A percentile compares a stretch with the other conserved stretches of the same genome.
phyloP scores from a whole-genome alignment of 805 yeast genomes.

The Scheffersomyces lignosus region DNA sequence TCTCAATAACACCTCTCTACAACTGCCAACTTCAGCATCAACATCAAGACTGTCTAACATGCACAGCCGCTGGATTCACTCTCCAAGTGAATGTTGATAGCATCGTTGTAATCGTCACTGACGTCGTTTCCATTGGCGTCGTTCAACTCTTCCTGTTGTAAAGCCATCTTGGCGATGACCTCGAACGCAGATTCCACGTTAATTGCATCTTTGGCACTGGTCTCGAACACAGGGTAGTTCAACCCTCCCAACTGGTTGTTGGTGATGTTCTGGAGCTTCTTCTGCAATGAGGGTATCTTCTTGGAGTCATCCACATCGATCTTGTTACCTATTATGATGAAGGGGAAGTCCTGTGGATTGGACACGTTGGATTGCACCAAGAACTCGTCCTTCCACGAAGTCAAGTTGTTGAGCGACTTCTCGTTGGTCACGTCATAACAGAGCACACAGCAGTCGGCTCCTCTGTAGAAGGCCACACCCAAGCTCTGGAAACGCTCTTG shows the following conservation, averaged over 20 bases:
- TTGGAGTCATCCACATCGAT: slow-evolving; percentile 91
- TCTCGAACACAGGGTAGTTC: slow-evolving; percentile 81
- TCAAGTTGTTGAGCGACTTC: slow-evolving; percentile 85
- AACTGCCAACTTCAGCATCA: no score
- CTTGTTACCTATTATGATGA: slow-evolving; percentile 92
- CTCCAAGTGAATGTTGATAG: slow-evolving; percentile 91
- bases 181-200: slow-evolving; percentile 96
- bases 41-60: no score
- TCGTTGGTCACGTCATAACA: slow-evolving; percentile 95
- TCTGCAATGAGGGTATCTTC: slow-evolving; percentile 61
- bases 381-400: slow-evolving; percentile 94
- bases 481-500: slow-evolving; percentile 96
- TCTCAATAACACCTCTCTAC: no score
- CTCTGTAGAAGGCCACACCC: slow-evolving; percentile 96
- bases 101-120: slow-evolving; percentile 89
- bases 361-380: slow-evolving; percentile 88
- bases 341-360: slow-evolving; percentile 94
- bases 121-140: slow-evolving; percentile 64
- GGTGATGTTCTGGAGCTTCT: slow-evolving; percentile 50
- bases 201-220: slow-evolving; percentile 96
- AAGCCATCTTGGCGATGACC: slow-evolving; percentile 91
- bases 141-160: slow-evolving; percentile 91
- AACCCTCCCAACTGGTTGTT: slow-evolving; percentile 60
- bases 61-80: slow-evolving; percentile 75
- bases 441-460: slow-evolving; percentile 96